Evolutionary conservation across 2,329 filamentous ascomycete genomes (phyloP).

Genomic region (Thermomyces lanuginosus): DNA sequence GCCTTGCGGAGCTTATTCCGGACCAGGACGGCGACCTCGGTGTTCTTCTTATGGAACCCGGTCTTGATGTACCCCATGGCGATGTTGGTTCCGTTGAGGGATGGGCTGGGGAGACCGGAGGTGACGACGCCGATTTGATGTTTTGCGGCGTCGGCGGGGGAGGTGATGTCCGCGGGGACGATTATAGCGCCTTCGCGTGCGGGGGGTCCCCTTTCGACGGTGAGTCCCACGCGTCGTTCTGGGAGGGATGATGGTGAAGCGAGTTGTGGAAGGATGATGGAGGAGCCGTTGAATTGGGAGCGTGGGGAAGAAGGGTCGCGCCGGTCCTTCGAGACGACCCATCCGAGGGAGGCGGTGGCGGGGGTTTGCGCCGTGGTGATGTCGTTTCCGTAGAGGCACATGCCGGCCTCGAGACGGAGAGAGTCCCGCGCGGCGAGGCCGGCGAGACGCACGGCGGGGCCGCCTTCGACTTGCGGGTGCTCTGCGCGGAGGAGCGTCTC

Average conservation of each 20-base stretch:
- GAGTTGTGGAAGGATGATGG: conserved; percentile 60
- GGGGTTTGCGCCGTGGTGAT: conserved; percentile 63
- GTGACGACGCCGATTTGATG: conserved; percentile 64
- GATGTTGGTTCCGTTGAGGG: conserved; percentile 66
- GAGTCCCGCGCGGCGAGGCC: conserved; percentile 85
- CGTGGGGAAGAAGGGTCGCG: conserved; percentile 30
- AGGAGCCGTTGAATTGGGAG: conserved; percentile 64
- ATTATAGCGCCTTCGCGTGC: conserved; percentile 80
- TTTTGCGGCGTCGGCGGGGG: conserved; percentile 27
- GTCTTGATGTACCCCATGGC: conserved; percentile 86
- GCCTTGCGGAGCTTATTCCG: conserved; percentile 61
- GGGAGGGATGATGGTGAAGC: conserved; percentile 38
- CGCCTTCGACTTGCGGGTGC: conserved; percentile 41
- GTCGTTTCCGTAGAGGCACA: conserved; percentile 99
- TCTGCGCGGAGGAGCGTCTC: conserved; percentile 57
- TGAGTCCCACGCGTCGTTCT: conserved; percentile 62
- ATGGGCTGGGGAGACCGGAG: conserved; percentile 78
- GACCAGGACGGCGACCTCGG: conserved; percentile 61
- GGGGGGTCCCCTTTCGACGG: conserved; percentile 64
- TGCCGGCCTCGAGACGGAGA: conserved; percentile 83
- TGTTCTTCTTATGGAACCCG: conserved; percentile 68
- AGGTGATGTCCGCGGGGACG: conserved; percentile 34
- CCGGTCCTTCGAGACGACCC: conserved; percentile 73
- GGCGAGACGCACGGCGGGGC: conserved; percentile 63
- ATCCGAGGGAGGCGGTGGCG: conserved; percentile 49